phyloP scores from a whole-genome alignment of 2,329 filamentous ascomycete species.

The Pseudocercospora macadamiae region DNA sequence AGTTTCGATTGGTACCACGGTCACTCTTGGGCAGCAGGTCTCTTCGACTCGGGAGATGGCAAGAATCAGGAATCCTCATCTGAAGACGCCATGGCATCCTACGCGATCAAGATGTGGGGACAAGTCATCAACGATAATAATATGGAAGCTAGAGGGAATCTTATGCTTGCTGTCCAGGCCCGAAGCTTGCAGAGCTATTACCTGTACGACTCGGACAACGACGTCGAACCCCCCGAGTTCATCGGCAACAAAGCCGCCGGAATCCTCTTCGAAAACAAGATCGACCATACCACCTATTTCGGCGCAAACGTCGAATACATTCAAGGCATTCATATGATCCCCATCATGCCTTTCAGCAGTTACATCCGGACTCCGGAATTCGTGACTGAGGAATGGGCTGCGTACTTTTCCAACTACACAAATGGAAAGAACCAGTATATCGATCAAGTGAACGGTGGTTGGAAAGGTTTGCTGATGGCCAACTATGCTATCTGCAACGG shows the following conservation, averaged over 20 bases:
- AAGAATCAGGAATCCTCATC: constrained; percentile 88
- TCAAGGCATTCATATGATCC: constrained; percentile 81
- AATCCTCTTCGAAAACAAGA: constrained; percentile 85
- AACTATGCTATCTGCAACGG: constrained; percentile 81
- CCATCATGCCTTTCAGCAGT: constrained; percentile 68
- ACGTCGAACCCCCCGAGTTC: constrained; percentile 73
- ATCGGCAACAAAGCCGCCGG: constrained; percentile 73
- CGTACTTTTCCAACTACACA: constrained; percentile 71
- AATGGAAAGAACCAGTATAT: constrained; percentile 39
- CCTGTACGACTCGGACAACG: constrained; percentile 72
- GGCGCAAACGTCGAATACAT: constrained; percentile 51
- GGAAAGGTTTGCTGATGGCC: constrained; percentile 82
- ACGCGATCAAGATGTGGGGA: constrained; percentile 94
- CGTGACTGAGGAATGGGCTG: constrained; percentile 79
- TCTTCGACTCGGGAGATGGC: constrained; percentile 71
- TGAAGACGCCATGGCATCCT: constrained; percentile 85
- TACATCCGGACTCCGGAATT: constrained; percentile 70
- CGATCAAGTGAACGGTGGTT: constrained; percentile 70
- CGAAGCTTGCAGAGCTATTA: constrained; percentile 80
- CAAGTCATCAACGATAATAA: constrained; percentile 71
- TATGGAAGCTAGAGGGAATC: constrained; percentile 77
- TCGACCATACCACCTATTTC: constrained; percentile 91
- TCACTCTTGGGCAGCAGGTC: constrained; percentile 87
- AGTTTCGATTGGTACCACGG: constrained; percentile 94
- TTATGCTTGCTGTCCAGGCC: constrained; percentile 79